Base-by-base conservation (phyloP, 2,329 filamentous ascomycete genomes). In the Fusarium annulatum region DNA sequence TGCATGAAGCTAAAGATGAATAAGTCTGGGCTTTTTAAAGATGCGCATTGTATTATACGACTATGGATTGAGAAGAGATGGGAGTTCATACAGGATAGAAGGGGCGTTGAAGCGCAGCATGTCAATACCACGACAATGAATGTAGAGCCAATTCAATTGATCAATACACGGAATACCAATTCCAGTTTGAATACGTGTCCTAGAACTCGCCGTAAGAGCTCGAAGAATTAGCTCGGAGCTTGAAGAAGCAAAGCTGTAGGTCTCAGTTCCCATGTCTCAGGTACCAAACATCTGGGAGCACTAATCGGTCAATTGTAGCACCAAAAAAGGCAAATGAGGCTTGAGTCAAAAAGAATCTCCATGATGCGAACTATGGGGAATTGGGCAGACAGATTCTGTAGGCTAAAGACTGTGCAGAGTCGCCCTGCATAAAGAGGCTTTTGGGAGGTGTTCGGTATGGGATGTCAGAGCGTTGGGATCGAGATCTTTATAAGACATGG, bases 251-350 rank as follows among this genome's bases (percentile, higher is more conserved):
- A 58, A 59, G 59, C 65, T 69, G 67, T 43, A 64, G 41, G 67
- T 69, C 67, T 69, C 67, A 69, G 67, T 69, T 69, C 59, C 39
- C 5, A 65, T 71, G 63, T 73, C 71, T 70, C 61, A 73, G 67
- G 61, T 33, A 51, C 64, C 64, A 56, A 66, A 26, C 39, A 28
- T 36, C 48, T 63, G 59, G 69, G 33, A 38, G 46, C 55, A 67
- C 53, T 61, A 55, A 58, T 52, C 63, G 61, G 14, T 3, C 26
- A 18, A 36, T 28, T 30, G 34, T 30, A 36, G 23, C 51, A 55
- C 62, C 33, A 10, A 23, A 64, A 60, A 52, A 30, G 49, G 28
- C 12, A 30, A 64, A 36, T 12, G 26, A 14, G 45, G 38, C 58
- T 28, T 49, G 42, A 64, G 58, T 61, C 56, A 61, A 55, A 18